These are phyloP conservation scores for Gymnopilus dilepis DNA, from an alignment of 768 basidiomycete species.

Conservation along the genomic window DNA sequence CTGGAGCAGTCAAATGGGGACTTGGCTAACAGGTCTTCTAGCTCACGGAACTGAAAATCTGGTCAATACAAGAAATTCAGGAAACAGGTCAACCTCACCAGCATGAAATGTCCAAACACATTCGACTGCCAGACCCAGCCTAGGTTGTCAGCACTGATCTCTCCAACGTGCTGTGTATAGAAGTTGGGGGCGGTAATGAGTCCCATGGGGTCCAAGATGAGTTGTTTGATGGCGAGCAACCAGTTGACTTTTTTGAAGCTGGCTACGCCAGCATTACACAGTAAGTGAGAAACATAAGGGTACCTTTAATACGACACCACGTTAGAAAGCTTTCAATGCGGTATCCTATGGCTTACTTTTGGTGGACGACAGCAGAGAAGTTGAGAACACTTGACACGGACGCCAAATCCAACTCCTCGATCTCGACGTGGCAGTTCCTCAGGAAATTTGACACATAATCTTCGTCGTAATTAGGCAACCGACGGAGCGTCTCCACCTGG, in stretches of 20 bases:
- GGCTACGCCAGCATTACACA: constrained; percentile 80
- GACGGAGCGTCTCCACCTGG: constrained; percentile 47
- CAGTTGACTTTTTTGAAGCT: constrained; percentile 62
- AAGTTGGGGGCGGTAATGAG: constrained; percentile 60
- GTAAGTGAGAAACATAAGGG: constrained; percentile 79
- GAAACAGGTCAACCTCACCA: constrained; percentile 51
- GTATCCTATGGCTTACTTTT: constrained; percentile 50
- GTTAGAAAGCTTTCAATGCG: constrained; percentile 6
- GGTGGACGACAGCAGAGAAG: constrained; percentile 59
- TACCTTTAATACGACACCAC: constrained; percentile 51
- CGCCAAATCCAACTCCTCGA: constrained; percentile 69
- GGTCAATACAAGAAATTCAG: not conserved
- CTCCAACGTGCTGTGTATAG: constrained; percentile 62
- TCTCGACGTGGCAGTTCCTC: constrained; percentile 61
- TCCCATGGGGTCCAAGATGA: constrained; percentile 48
- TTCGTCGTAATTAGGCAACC: constrained; percentile 42
- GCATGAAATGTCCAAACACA: constrained; percentile 77
- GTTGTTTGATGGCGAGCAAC: constrained; percentile 48
- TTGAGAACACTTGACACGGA: constrained; percentile 61
- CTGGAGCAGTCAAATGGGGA: constrained; percentile 53
- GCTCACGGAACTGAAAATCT: constrained; percentile 58
- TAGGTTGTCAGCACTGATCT: constrained; percentile 67
- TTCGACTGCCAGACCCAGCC: constrained; percentile 89
- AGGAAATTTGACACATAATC: constrained; percentile 63
- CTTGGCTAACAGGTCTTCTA: constrained; percentile 57